phyloP scores from a whole-genome alignment of 2,329 filamentous ascomycete species.

The Fusarium sulawesiense region DNA sequence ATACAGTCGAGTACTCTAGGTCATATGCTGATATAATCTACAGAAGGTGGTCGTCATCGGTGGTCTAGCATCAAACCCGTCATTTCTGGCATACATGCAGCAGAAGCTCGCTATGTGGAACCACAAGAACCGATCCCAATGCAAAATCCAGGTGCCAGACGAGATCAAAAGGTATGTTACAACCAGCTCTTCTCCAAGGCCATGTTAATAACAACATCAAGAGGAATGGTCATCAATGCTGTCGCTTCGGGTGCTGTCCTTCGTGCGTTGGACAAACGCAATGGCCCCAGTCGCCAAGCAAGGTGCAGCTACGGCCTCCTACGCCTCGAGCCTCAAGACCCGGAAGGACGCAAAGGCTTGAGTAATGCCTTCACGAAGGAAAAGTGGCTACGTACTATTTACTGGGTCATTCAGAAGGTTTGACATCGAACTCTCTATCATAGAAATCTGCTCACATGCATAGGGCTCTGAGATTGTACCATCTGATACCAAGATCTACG shows the following conservation, averaged over 20 bases:
- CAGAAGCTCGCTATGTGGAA: neutral
- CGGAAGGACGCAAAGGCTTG: neutral
- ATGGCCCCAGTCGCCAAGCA: neutral
- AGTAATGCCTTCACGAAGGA: neutral
- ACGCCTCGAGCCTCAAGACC: neutral
- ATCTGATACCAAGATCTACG: neutral
- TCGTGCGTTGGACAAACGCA: conserved; percentile 3
- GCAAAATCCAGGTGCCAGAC: neutral
- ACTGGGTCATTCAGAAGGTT: neutral
- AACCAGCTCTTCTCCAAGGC: fast-evolving
- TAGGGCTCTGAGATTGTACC: neutral
- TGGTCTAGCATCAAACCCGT: neutral
- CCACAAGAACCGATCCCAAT: neutral
- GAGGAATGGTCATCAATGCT: neutral
- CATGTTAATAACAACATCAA: neutral
- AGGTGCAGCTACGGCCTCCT: conserved; percentile 1
- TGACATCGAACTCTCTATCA: neutral
- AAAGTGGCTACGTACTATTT: neutral
- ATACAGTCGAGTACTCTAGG: neutral
- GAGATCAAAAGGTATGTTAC: neutral
- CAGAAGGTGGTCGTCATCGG: conserved; percentile 9
- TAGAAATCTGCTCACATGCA: neutral
- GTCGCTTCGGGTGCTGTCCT: conserved; percentile 6
- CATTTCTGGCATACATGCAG: neutral
- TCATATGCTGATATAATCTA: neutral